Evolutionary conservation across 176 grass and related monocot species (phyloP).

Genomic region (Oryza meyeriana): DNA sequence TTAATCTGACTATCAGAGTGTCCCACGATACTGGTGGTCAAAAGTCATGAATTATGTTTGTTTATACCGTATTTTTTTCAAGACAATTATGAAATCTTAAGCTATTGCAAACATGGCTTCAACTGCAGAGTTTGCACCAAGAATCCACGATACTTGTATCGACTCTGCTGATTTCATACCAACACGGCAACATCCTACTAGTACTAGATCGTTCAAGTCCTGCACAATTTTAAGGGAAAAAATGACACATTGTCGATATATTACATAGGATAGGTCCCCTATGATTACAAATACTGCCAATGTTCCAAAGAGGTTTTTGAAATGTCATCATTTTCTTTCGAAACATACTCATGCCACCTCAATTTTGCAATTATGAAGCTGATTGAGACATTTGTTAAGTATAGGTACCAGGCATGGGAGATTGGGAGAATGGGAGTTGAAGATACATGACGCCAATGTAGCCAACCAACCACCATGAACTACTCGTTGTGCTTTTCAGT

Average conservation of each 20-base stretch:
- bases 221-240: neutral
- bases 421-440: too few relatives aligned
- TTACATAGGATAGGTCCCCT: neutral
- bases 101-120: too few relatives aligned
- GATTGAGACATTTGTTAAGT: neutral
- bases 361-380: neutral
- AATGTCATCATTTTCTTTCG: neutral
- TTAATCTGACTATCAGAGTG: neutral
- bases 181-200: neutral
- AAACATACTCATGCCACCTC: neutral
- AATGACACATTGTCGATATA: neutral
- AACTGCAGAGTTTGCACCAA: neutral
- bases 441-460: neutral
- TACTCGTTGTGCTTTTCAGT: neutral
- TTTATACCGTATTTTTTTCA: neutral
- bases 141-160: neutral
- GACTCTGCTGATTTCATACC: neutral
- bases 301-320: neutral
- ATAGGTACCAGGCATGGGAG: neutral
- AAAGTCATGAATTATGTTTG: neutral
- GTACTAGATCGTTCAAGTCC: neutral
- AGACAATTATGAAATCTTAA: neutral
- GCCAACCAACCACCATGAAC: neutral
- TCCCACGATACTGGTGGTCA: neutral
- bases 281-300: neutral